Percentiles rank a stretch among this genome's conserved stretches.
Evolutionary conservation across 2,329 filamentous ascomycete genomes (phyloP).

Genomic region (Hortaea sp.): DNA sequence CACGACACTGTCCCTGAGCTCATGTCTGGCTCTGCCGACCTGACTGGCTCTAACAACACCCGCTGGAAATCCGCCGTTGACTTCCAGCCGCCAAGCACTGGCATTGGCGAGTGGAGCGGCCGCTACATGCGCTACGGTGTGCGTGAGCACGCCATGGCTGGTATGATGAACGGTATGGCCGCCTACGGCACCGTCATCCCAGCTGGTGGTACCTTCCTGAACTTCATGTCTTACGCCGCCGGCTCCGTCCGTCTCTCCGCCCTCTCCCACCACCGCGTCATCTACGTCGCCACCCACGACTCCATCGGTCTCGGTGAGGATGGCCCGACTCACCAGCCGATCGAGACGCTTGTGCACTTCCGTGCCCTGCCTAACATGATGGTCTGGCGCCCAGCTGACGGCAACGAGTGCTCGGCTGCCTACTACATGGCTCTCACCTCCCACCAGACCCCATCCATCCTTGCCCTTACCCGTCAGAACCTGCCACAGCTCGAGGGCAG

Average conservation of each 20-base stretch:
- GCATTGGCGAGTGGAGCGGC: slow-evolving; percentile 80
- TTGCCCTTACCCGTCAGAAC: slow-evolving; percentile 95
- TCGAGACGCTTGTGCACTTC: slow-evolving; percentile 97
- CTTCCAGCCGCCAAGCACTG: slow-evolving; percentile 83
- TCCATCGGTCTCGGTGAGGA: slow-evolving; percentile 99
- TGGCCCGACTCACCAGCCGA: slow-evolving; percentile 96
- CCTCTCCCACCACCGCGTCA: slow-evolving; percentile 78
- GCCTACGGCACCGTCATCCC: slow-evolving; percentile 94
- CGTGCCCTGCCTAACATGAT: slow-evolving; percentile 97
- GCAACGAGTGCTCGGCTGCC: slow-evolving; percentile 94
- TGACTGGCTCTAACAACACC: slow-evolving; percentile 98
- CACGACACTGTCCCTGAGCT: slow-evolving; percentile 78
- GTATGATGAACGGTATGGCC: slow-evolving; percentile 87
- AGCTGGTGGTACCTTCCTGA: slow-evolving; percentile 92
- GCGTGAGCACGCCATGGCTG: slow-evolving; percentile 84
- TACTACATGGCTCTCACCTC: slow-evolving; percentile 93
- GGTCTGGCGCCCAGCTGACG: slow-evolving; percentile 97
- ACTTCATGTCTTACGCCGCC: slow-evolving; percentile 97
- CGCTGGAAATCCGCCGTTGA: slow-evolving; percentile 94
- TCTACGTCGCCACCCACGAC: slow-evolving; percentile 97
- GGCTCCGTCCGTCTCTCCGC: slow-evolving; percentile 90
- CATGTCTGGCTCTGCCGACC: slow-evolving; percentile 88
- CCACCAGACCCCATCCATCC: slow-evolving; percentile 80
- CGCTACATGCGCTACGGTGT: slow-evolving; percentile 92
- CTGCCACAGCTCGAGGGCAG: slow-evolving; percentile 95